Evolutionary conservation across 208 protist species (phyloP).

Genomic region (Acanthamoeba healyi): DNA sequence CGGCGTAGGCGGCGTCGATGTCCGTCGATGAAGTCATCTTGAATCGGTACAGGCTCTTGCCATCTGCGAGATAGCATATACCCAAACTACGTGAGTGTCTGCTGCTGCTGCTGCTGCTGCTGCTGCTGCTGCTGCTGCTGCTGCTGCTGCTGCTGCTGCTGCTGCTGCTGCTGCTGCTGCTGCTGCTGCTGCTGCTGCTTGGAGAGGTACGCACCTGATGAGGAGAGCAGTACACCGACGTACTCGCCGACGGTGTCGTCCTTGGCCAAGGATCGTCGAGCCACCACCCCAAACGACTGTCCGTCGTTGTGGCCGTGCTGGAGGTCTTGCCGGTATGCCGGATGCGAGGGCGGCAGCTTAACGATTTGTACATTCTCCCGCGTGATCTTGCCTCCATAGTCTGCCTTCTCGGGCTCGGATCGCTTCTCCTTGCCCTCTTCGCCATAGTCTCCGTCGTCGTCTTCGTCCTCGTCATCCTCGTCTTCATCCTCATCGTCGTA

Average conservation of each 20-base stretch:
- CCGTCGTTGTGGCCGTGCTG: background rate
- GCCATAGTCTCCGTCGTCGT: background rate
- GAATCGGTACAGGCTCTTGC: constrained; percentile 1
- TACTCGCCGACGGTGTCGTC: background rate
- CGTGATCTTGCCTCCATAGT: background rate
- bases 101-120: too few species aligned
- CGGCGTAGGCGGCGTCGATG: background rate
- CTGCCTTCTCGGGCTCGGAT: background rate
- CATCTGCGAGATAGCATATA: background rate
- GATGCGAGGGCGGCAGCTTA: background rate
- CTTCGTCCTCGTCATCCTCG: background rate
- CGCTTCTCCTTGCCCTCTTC: background rate
- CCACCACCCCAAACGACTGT: background rate
- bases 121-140: too few species aligned
- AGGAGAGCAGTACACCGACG: background rate
- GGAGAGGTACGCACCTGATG: background rate
- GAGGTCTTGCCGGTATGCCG: background rate
- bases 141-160: too few species aligned
- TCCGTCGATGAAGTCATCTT: background rate
- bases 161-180: too few species aligned
- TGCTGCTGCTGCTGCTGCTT: background rate
- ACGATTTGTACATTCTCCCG: background rate
- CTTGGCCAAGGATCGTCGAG: background rate
- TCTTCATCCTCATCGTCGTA: background rate
- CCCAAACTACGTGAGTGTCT: background rate